Evolutionary conservation across 1,284 basidiomycete genomes (phyloP).

Genomic region (Cutaneotrichosporon dermatis): DNA sequence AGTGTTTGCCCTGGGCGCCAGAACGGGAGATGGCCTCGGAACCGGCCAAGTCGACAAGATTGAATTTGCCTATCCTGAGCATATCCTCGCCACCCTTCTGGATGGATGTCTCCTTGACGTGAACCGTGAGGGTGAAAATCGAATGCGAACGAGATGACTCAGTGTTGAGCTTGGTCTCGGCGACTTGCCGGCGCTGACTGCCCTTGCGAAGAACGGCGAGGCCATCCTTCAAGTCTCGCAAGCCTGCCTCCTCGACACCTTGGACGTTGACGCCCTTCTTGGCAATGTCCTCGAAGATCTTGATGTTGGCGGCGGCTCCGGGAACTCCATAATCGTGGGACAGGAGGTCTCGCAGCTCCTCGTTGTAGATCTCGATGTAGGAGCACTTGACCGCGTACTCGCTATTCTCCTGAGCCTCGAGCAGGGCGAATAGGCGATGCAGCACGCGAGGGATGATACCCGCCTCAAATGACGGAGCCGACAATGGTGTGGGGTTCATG

Average conservation of each 20-base stretch:
- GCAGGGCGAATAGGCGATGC: slow-evolving; percentile 83
- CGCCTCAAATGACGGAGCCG: slow-evolving; percentile 81
- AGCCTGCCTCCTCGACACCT: slow-evolving; percentile 84
- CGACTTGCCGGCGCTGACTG: slow-evolving; percentile 85
- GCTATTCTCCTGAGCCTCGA: slow-evolving; percentile 63
- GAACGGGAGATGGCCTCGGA: slow-evolving; percentile 96
- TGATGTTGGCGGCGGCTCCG: slow-evolving; percentile 54
- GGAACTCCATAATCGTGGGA: slow-evolving; percentile 66
- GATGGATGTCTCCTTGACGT: slow-evolving; percentile 74
- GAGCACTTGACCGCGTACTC: slow-evolving; percentile 95
- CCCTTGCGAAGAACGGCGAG: slow-evolving; percentile 81
- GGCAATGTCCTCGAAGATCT: slow-evolving; percentile 86
- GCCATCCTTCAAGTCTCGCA: slow-evolving; percentile 79
- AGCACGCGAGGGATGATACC: slow-evolving; percentile 98
- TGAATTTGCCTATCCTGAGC: slow-evolving; percentile 88
- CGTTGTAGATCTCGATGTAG: slow-evolving; percentile 97
- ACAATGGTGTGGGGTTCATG: slow-evolving; percentile 65
- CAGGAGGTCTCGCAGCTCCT: slow-evolving; percentile 93
- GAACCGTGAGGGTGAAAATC: slow-evolving; percentile 94
- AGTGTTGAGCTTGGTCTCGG: slow-evolving; percentile 96
- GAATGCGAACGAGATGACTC: slow-evolving; percentile 93
- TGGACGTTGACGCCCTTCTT: slow-evolving; percentile 81
- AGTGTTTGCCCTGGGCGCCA: slow-evolving; percentile 91
- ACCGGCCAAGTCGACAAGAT: slow-evolving; percentile 94
- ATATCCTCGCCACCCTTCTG: slow-evolving; percentile 70